phyloP scores from a whole-genome alignment of 108 stramenopile species.

The Fragilaria crotonensis region DNA sequence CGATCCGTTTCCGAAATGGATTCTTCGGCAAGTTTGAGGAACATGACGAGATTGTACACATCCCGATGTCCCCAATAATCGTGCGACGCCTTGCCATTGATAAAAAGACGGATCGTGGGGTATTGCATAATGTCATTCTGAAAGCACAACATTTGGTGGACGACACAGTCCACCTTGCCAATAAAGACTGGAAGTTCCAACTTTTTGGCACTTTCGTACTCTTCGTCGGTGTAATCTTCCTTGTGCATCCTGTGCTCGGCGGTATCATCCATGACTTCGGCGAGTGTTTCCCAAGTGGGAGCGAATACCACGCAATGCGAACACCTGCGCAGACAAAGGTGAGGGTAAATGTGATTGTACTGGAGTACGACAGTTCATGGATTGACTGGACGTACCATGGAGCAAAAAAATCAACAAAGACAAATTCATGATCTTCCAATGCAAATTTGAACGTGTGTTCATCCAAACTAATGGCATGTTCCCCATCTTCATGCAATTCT shows the following conservation, averaged over 20 bases:
- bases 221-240: conserved; percentile 45
- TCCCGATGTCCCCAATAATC: conserved; percentile 79
- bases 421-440: conserved; percentile 21
- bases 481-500: conserved; percentile 74
- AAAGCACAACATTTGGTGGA: conserved; percentile 56
- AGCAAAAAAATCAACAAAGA: conserved; percentile 60
- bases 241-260: conserved; percentile 32
- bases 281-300: conserved; percentile 82
- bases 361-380: neutral
- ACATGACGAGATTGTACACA: neutral
- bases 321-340: conserved; percentile 60
- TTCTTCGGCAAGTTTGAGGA: conserved; percentile 20
- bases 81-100: conserved; percentile 41
- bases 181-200: conserved; percentile 72
- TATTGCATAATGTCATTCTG: conserved; percentile 75
- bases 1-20: conserved; percentile 16
- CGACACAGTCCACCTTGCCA: conserved; percentile 84
- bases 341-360: neutral
- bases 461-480: conserved; percentile 64
- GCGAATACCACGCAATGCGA: conserved; percentile 73
- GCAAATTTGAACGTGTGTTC: conserved; percentile 27
- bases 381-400: conserved; percentile 19
- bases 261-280: conserved; percentile 70
- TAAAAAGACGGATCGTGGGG: conserved; percentile 85
- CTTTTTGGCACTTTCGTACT: conserved; percentile 42